A percentile compares a stretch with the other conserved stretches of the same genome.
phyloP scores from a whole-genome alignment of 768 basidiomycete genomes.

The Kwoniella sp. region DNA sequence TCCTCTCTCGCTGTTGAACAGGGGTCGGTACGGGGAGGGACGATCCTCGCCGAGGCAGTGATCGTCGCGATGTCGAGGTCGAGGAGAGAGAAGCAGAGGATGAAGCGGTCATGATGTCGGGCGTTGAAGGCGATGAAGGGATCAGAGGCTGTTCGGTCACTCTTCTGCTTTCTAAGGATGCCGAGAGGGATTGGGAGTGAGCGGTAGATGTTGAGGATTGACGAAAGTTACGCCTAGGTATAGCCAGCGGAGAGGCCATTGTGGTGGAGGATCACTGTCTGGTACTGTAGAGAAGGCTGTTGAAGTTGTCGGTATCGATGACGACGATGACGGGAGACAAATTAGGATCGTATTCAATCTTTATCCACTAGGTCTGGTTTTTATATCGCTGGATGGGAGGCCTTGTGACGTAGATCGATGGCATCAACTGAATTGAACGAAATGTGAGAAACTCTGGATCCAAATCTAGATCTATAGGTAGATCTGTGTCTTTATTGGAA shows the following conservation, averaged over 20 bases:
- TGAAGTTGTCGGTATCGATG: constrained; percentile 2
- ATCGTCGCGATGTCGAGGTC: neutral
- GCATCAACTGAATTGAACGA: too few relatives aligned
- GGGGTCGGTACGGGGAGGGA: constrained; percentile 8
- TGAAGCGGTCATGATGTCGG: constrained; percentile 1
- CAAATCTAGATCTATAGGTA: too few relatives aligned
- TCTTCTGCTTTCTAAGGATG: constrained; percentile 6
- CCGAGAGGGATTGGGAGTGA: constrained; percentile 4
- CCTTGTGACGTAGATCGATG: neutral
- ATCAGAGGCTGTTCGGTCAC: constrained; percentile 1
- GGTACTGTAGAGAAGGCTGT: neutral
- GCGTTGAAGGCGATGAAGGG: constrained; percentile 14
- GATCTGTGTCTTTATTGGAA: too few relatives aligned
- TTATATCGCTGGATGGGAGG: neutral
- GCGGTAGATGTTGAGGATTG: constrained; percentile 2
- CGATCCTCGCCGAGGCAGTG: constrained; percentile 7
- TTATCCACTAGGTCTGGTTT: too few relatives aligned
- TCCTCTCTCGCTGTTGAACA: neutral
- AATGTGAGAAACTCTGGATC: too few relatives aligned
- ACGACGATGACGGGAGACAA: neutral
- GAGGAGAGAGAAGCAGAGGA: constrained; percentile 5
- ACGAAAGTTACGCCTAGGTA: neutral
- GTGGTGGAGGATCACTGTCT: neutral
- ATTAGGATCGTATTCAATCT: constrained; percentile 1
- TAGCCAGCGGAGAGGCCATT: neutral